These are phyloP conservation scores for Colletotrichum abscissum DNA, from an alignment of 2,329 filamentous ascomycete species.

Conservation along the genomic window DNA sequence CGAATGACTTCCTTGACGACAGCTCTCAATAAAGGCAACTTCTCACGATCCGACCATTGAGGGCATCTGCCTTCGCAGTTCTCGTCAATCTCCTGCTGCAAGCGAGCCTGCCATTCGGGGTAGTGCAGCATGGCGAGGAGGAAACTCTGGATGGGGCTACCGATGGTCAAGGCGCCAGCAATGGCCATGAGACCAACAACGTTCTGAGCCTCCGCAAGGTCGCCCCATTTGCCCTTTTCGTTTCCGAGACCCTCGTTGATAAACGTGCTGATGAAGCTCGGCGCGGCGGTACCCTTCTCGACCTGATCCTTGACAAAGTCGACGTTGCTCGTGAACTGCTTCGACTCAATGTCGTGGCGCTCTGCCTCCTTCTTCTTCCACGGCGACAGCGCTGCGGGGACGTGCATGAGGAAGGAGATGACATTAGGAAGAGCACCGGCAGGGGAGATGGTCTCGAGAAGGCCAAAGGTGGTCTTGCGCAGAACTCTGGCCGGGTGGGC, in stretches of 20 bases:
- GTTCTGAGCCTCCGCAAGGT: constrained; percentile 52
- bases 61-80: constrained; percentile 55
- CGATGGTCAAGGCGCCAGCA: constrained; percentile 56
- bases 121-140: constrained; percentile 44
- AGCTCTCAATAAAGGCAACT: constrained; percentile 51
- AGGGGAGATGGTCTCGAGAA: constrained; percentile 58
- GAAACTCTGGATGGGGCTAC: constrained; percentile 53
- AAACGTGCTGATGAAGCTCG: constrained; percentile 56
- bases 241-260: constrained; percentile 46
- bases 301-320: constrained; percentile 48
- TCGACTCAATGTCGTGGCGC: constrained; percentile 52
- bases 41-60: constrained; percentile 50
- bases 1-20: constrained; percentile 58
- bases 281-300: constrained; percentile 45
- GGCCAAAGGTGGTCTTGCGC: constrained; percentile 56
- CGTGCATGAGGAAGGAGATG: constrained; percentile 49
- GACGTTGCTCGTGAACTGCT: constrained; percentile 51
- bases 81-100: constrained; percentile 54
- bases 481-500: constrained; percentile 52
- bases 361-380: constrained; percentile 57
- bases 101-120: constrained; percentile 46
- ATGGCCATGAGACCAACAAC: constrained; percentile 59
- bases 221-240: constrained; percentile 41
- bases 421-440: constrained; percentile 56
- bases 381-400: constrained; percentile 53